Conservation (phyloP, 129 eudicot species). For the Mikania micrantha region DNA sequence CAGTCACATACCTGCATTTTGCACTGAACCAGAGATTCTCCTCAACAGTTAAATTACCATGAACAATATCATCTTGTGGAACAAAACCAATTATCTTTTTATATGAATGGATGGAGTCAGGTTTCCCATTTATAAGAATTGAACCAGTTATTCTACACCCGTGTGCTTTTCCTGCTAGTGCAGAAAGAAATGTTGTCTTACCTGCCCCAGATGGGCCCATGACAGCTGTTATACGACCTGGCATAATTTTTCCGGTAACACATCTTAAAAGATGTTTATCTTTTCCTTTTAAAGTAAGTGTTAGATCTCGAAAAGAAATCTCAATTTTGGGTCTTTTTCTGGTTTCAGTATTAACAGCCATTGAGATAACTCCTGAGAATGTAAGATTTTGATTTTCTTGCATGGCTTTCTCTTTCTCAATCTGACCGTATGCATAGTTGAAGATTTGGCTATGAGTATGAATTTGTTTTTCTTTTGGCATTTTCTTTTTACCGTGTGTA, state of each 20-base stretch:
- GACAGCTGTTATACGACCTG: slow-evolving; percentile 78
- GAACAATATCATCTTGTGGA: slow-evolving; percentile 93
- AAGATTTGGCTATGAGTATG: slow-evolving; percentile 79
- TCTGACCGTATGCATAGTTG: slow-evolving; percentile 74
- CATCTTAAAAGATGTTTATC: slow-evolving; percentile 54
- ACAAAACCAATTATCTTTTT: slow-evolving; percentile 79
- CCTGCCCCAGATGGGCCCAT: slow-evolving; percentile 99
- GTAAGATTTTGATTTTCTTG: slow-evolving; percentile 73
- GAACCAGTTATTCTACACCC: slow-evolving; percentile 74
- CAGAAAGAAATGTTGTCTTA: slow-evolving; percentile 88
- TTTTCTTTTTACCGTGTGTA: slow-evolving; percentile 30
- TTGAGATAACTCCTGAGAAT: slow-evolving; percentile 70
- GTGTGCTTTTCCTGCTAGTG: slow-evolving; percentile 72
- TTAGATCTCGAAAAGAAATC: slow-evolving; percentile 65
- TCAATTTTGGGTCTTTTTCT: slow-evolving; percentile 70
- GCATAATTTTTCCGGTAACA: slow-evolving; percentile 76
- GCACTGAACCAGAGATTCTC: slow-evolving; percentile 96
- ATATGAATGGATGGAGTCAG: slow-evolving; percentile 70
- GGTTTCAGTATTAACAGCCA: slow-evolving; percentile 52
- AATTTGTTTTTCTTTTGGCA: slow-evolving; percentile 45
- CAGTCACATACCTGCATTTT: slow-evolving; percentile 80
- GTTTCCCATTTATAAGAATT: slow-evolving; percentile 60
- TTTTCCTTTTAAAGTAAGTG: slow-evolving; percentile 76
- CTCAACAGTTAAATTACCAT: slow-evolving; percentile 84
- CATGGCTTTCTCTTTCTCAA: slow-evolving; percentile 82